Evolutionary conservation across 805 yeast species (phyloP), one percentile per base, ranked within the genome.

Genomic region (Brettanomyces naardenensis): DNA sequence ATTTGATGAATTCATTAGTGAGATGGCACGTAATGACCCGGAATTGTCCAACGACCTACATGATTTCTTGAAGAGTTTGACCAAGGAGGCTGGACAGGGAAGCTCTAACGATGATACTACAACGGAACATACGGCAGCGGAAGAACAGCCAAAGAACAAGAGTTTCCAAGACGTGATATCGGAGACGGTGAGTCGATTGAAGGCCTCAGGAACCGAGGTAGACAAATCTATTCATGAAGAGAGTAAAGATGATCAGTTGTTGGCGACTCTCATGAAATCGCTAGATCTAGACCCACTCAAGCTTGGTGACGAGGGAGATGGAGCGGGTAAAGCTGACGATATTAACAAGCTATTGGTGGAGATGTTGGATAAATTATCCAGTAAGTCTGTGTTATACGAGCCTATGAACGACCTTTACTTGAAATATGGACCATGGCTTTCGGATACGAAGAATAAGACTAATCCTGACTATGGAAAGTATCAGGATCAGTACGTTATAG

Each of bases 321-420:
- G 52, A 5, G 72, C 59, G 10, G 35, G 30, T 3, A 48, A 43
- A 5, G 35, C 41, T 19, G 66, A 54, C 5, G 59, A 53, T 28
- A 60, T 81, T 44, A 65, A 80, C 19, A 73, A 75, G 42, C 61
- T 86, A 34, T 61, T 86, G 43, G 71, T 69, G 15, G 86, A 83
- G 27, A 78, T 90, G 77, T 66, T 90, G 50, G 80, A 77, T 44
- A 90, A 88, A 54, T 69, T 90, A 56, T 75, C 92, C 6, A 76
- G 92, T 4, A 90, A 88, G 53, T 89, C 80, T 40, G 83, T 89
- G 17, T 67, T 90, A 28, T 89, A 85, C 53, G 95, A 82, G 48
- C 96, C 97, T 3, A 70, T 90, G 61, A 82, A 80, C 51, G 95
- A 87, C 43, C 68, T 89, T 55, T 75, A 79, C 45, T 61, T 65